A percentile compares a stretch with the other conserved stretches of the same genome.
These are phyloP conservation scores for Guyanaporus albipodus DNA, from an alignment of 768 basidiomycete species.

Conservation along the genomic window DNA sequence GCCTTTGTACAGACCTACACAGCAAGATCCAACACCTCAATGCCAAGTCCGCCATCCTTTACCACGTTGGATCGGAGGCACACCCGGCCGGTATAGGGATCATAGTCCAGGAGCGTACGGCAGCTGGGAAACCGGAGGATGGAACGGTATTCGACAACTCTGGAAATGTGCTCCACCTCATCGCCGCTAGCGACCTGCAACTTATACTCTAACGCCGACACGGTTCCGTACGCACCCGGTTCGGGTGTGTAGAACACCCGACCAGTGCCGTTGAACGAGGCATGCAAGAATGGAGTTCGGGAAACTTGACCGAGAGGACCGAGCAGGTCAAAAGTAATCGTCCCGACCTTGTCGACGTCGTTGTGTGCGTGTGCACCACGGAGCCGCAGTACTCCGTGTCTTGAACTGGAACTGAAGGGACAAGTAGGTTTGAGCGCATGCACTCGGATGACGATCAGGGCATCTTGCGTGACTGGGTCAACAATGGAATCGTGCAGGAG, in stretches of 20 bases:
- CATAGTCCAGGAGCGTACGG: slow-evolving; percentile 13
- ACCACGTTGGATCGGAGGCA: slow-evolving; percentile 2
- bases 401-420: not conserved
- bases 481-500: not conserved
- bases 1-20: no score
- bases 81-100: slow-evolving; percentile 17
- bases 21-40: slow-evolving; percentile 19
- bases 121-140: not conserved
- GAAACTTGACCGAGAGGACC: not conserved
- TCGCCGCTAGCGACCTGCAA: not conserved
- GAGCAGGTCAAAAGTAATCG: slow-evolving; percentile 4
- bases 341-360: not conserved
- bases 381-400: slow-evolving; percentile 12
- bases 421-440: slow-evolving; percentile 13
- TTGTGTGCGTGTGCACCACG: not conserved
- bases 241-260: slow-evolving; percentile 2
- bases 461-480: not conserved
- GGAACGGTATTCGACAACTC: slow-evolving; percentile 1
- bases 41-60: not conserved
- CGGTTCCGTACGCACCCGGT: not conserved
- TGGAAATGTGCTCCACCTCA: not conserved
- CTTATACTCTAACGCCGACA: slow-evolving; percentile 15
- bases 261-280: slow-evolving; percentile 15
- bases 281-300: not conserved
- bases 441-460: not conserved